Evolutionary conservation across 2,329 filamentous ascomycete species (phyloP).

Genomic region (Colletotrichum endophyticum): DNA sequence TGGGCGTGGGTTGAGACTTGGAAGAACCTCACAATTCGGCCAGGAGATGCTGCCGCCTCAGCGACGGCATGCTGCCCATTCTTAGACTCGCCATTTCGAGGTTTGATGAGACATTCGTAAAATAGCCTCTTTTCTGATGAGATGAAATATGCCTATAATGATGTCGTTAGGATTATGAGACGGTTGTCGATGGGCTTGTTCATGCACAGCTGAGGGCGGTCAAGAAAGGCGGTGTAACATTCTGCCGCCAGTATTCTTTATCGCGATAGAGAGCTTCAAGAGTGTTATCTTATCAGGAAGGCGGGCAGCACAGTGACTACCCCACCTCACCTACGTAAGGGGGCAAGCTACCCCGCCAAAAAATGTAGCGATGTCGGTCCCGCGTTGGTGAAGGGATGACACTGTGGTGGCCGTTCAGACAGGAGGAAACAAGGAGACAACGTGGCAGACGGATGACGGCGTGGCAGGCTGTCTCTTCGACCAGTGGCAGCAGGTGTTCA

Average conservation of each 20-base stretch:
- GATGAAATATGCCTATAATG: neutral
- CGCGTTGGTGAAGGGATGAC: neutral
- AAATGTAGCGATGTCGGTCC: neutral
- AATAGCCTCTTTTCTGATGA: neutral
- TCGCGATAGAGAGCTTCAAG: neutral
- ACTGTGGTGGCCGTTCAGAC: neutral
- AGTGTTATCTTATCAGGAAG: neutral
- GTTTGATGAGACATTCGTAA: neutral
- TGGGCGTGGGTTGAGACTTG: neutral
- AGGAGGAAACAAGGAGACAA: neutral
- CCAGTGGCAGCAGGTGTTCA: neutral
- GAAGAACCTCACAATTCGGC: slow-evolving; percentile 72
- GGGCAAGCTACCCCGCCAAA: slow-evolving; percentile 12
- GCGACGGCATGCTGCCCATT: slow-evolving; percentile 53
- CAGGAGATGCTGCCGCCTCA: slow-evolving; percentile 78
- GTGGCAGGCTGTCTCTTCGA: neutral
- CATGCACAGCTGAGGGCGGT: slow-evolving; percentile 25
- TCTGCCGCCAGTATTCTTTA: slow-evolving; percentile 28
- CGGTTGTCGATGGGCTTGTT: slow-evolving; percentile 7
- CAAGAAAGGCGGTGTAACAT: slow-evolving; percentile 28
- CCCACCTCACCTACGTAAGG: slow-evolving; percentile 10
- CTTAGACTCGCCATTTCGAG: slow-evolving; percentile 47
- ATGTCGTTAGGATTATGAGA: slow-evolving; percentile 2
- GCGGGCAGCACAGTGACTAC: neutral
- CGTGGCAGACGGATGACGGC: neutral